Evolutionary conservation across 495 filamentous ascomycete species (phyloP).

Genomic region (Talaromyces liani): DNA sequence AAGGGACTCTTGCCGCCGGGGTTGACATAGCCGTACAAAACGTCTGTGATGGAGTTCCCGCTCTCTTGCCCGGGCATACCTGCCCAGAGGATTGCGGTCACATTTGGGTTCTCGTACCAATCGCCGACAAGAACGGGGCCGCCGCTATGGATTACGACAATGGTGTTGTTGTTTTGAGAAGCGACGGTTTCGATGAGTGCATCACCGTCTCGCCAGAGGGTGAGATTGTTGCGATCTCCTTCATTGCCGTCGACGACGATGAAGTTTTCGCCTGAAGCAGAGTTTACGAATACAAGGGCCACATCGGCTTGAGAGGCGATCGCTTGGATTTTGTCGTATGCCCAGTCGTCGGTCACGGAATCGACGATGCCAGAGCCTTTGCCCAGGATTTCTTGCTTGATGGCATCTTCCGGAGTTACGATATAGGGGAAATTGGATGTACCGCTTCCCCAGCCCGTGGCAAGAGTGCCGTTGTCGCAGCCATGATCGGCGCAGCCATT

Average conservation of each 20-base stretch:
- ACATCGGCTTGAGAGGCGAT: constrained; percentile 31
- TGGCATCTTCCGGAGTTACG: constrained; percentile 50
- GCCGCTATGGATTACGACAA: constrained; percentile 55
- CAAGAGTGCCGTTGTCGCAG: constrained; percentile 50
- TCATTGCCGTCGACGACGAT: constrained; percentile 44
- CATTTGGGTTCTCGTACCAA: constrained; percentile 54
- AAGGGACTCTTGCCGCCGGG: constrained; percentile 65
- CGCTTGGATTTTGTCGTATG: constrained; percentile 16
- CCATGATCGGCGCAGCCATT: constrained; percentile 35
- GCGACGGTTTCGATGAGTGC: constrained; percentile 51
- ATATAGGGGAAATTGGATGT: constrained; percentile 43
- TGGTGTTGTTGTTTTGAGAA: constrained; percentile 48
- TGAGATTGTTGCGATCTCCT: constrained; percentile 46
- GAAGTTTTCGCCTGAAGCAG: constrained; percentile 46
- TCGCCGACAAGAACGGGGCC: constrained; percentile 50
- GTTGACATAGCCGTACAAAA: constrained; percentile 54
- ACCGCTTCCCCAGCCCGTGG: constrained; percentile 53
- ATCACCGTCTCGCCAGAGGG: constrained; percentile 44
- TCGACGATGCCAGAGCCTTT: constrained; percentile 35
- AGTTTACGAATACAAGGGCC: constrained; percentile 56
- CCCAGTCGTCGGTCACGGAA: constrained; percentile 31
- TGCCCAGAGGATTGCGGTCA: constrained; percentile 54
- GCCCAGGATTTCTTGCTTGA: constrained; percentile 47
- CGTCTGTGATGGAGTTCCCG: constrained; percentile 45
- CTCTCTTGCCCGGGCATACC: constrained; percentile 57